Evolutionary conservation across 768 basidiomycete genomes (phyloP), one percentile per base, ranked within the genome.

Genomic region (Xerocomus brunneocitrinus): DNA sequence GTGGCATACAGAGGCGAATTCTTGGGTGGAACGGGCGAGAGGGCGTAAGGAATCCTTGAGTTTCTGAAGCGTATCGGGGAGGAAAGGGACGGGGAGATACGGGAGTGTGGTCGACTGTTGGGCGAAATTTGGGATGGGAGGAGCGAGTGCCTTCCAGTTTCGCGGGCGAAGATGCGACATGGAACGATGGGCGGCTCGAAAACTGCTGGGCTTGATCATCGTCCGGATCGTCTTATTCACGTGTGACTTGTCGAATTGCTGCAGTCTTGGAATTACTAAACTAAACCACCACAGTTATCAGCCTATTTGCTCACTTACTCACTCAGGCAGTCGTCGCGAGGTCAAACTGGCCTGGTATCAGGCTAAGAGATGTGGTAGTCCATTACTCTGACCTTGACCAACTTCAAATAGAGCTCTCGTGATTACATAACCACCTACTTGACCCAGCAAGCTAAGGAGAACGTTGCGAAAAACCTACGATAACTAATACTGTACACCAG

Each of bases 91-190:
- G 0, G 94, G 95, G 8, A 98, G 80, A 43, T 74, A 75, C 0
- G 84, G 85, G 5, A 97, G 78, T 30, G 56, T 6, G 8, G 72
- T 67, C 0, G 73, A 59, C 63, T 94, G 89, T 4, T 77, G 75
- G 1, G 78, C 78, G 65, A 89, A 91, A 12, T 91, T 88, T 14
- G 76, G 66, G 10, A 86, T 71, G 40, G 74, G 70, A 0, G 90
- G 88, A 1, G 91, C 89, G 48, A 73, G 71, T 1, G 76, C 62
- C 71, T 93, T 93, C 91, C 91, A 93, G 60, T 81, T 71, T 16
- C 66, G 40, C 4, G 86, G 84, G 27, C 78, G 74, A 35, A 36
- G 25, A 8, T 27, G 64, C 35, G 43, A 60, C 54, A 57, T 69
- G 56, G 54, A 63, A 16, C 56, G 59, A 13, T 2, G 57, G 42